Conservation (phyloP, 179 eudicot genomes). For the Silene vulgaris region DNA sequence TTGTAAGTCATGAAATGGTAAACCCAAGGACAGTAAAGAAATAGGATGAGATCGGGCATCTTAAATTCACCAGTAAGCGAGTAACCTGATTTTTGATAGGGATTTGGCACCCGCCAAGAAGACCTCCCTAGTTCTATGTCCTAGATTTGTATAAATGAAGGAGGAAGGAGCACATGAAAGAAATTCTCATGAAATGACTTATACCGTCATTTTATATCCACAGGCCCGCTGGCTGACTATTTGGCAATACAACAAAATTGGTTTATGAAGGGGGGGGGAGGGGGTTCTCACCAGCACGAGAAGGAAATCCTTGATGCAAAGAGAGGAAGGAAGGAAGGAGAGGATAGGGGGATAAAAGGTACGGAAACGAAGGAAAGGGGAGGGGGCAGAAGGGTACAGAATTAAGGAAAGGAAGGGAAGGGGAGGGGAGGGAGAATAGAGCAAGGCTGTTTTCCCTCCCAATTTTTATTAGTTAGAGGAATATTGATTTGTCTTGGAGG, state of each 20-base stretch:
- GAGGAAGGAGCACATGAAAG: not conserved
- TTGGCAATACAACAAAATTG: not conserved
- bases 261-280: not conserved
- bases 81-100: not conserved
- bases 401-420: no score
- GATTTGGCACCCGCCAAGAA: not conserved
- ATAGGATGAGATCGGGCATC: constrained; percentile 7
- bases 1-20: not conserved
- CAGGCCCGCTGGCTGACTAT: not conserved
- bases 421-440: no score
- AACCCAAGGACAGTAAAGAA: not conserved
- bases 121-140: not conserved
- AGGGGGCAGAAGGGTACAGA: no score
- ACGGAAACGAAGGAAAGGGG: no score
- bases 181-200: not conserved
- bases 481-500: no score
- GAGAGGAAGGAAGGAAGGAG: no score
- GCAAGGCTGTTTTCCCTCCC: no score
- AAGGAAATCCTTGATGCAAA: not conserved
- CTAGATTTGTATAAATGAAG: not conserved
- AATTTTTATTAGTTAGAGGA: no score
- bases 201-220: not conserved
- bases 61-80: not conserved
- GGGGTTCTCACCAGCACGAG: not conserved
- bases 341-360: no score